Base-by-base conservation (phyloP, 441 rosid species). In the Mallotus japonicus region DNA sequence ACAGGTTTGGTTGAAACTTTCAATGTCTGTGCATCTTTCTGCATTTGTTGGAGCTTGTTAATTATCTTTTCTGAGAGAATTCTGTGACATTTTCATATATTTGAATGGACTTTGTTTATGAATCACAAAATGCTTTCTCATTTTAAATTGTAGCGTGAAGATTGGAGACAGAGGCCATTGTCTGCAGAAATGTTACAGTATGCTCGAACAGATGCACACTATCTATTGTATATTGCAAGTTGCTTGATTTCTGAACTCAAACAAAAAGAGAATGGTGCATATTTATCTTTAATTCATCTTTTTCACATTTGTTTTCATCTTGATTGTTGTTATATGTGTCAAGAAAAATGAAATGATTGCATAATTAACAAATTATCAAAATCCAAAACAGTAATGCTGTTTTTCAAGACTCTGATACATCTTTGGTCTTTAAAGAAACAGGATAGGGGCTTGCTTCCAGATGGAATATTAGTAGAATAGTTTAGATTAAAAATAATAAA, bases 161-260 rank as follows among this genome's bases (percentile, higher is more conserved):
- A 95, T 77, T 93, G 99, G 98, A 92, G 99, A 84, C 96, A 90
- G 60, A 92, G 98, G 34, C 99, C 96, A 1, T 71, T 91, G 22
- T 85, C 94, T 9, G 75, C 64, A 67, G 97, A 91, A 73, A 93
- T 95, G 98, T 84, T 91, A 78, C 86, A 75, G 64, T 90, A 93
- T 85, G 98, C 98, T 62, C 85, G 82, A 75, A 90, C 86, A 0
- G 99, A 95, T 86, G 98, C 96, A 40, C 91, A 88, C 81, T 93
- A 91, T 86, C 87, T 95, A 61, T 79, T 95, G 34, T 82, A 83
- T 73, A 89, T 95, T 83, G 95, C 97, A 6, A 75, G 79, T 64
- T 78, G 84, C 70, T 85, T 95, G 78, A 80, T 86, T 75, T 46
- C 78, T 65, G 99, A 95, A 83, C 92, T 91, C 70, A 89, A 84